Percentiles rank a stretch among this genome's conserved stretches.
These are phyloP conservation scores for Microdochium trichocladiopsis DNA, from an alignment of 2,329 filamentous ascomycete species.

Conservation along the genomic window DNA sequence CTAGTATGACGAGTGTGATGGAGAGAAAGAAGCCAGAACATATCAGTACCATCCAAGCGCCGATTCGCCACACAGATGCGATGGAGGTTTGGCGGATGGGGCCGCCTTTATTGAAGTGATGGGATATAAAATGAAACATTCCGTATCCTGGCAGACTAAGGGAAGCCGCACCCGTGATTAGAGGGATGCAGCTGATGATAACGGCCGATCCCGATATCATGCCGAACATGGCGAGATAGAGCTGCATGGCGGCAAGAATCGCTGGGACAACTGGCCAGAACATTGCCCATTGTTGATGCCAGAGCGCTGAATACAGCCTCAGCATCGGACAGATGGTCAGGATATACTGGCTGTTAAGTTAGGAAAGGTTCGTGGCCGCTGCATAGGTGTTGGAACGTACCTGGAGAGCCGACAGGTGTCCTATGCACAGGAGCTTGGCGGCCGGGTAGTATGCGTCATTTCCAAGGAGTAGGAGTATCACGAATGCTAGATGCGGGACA, in stretches of 20 bases:
- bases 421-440: not conserved
- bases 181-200: not conserved
- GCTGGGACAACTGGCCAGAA: not conserved
- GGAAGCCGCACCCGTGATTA: not conserved
- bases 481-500: not conserved
- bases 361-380: too few relatives aligned
- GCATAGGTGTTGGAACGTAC: too few relatives aligned
- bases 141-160: not conserved
- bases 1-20: not conserved
- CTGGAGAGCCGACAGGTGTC: not conserved
- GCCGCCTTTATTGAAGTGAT: not conserved
- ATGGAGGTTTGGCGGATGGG: not conserved
- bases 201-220: not conserved
- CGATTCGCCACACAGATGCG: not conserved
- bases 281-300: not conserved
- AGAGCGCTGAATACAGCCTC: not conserved
- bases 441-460: not conserved
- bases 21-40: not conserved
- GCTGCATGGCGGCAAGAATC: not conserved
- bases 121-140: not conserved
- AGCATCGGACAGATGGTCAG: not conserved
- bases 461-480: not conserved
- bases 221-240: not conserved
- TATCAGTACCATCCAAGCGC: not conserved
- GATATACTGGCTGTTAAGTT: not conserved